A percentile compares a stretch with the other conserved stretches of the same genome.
These are phyloP conservation scores for Oryza nivara DNA, from an alignment of 176 grass and related monocot genomes.

Conservation along the genomic window DNA sequence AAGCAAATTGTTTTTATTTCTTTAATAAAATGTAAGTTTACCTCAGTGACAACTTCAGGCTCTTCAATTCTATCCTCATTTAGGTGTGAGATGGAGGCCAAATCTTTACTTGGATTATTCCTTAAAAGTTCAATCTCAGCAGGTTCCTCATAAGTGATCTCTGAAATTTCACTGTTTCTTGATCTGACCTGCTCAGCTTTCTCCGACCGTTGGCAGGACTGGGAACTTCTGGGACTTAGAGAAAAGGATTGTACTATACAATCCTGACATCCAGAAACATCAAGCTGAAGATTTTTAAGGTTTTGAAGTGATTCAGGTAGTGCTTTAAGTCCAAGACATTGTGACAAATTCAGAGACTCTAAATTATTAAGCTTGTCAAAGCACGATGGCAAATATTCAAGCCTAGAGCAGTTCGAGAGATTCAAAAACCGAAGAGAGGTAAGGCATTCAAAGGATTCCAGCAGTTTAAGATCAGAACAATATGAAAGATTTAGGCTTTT, in stretches of 20 bases:
- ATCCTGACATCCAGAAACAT: conserved; percentile 49
- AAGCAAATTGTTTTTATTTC: not conserved
- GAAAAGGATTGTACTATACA: conserved; percentile 33
- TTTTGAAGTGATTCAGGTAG: conserved; percentile 26
- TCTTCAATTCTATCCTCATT: conserved; percentile 19
- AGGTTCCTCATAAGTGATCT: conserved; percentile 13
- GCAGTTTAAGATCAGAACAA: conserved; percentile 51
- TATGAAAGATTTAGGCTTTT: conserved; percentile 41
- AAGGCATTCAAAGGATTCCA: conserved; percentile 33
- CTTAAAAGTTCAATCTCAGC: not conserved
- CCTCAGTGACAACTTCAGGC: conserved; percentile 26
- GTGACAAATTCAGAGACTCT: conserved; percentile 21
- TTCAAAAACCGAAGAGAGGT: conserved; percentile 48
- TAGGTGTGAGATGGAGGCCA: not conserved
- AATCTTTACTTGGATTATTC: conserved; percentile 15
- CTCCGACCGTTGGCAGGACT: conserved; percentile 16
- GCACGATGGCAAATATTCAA: conserved; percentile 40
- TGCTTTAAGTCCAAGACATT: conserved; percentile 37
- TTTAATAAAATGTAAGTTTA: conserved; percentile 17
- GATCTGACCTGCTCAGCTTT: conserved; percentile 28
- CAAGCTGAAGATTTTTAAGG: conserved; percentile 37
- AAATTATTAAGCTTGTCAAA: conserved; percentile 40
- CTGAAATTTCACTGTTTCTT: conserved; percentile 29
- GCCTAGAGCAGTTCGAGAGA: conserved; percentile 47
- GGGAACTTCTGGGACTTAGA: conserved; percentile 13